phyloP scores from a whole-genome alignment of 371 early-diverging fungal genomes.

The Zychaea mexicana region DNA sequence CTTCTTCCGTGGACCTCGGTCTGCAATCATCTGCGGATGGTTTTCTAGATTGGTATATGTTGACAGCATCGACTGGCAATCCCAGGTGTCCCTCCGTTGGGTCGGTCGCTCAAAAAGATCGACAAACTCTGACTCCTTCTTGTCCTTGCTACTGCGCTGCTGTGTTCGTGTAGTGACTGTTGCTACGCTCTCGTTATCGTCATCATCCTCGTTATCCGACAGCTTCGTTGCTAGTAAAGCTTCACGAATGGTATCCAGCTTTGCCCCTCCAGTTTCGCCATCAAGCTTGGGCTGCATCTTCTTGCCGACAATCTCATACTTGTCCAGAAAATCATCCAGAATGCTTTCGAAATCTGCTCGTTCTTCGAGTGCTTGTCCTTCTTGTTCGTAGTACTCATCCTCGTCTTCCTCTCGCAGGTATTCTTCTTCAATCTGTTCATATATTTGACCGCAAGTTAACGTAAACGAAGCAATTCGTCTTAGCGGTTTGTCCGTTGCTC shows the following conservation, averaged over 20 bases:
- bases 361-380: slow-evolving; percentile 36
- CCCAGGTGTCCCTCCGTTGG: slow-evolving; percentile 71
- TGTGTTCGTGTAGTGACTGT: slow-evolving; percentile 26
- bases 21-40: slow-evolving; percentile 73
- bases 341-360: slow-evolving; percentile 73
- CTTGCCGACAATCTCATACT: slow-evolving; percentile 79
- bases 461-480: too few species aligned
- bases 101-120: slow-evolving; percentile 21
- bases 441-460: too few species aligned
- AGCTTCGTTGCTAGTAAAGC: slow-evolving; percentile 52
- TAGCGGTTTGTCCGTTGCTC: not conserved
- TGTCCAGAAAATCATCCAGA: slow-evolving; percentile 88
- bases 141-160: too few species aligned
- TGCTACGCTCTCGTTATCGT: slow-evolving; percentile 7
- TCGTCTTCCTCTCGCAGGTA: slow-evolving; percentile 79
- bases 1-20: slow-evolving; percentile 46
- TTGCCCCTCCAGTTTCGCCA: slow-evolving; percentile 62
- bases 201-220: slow-evolving; percentile 36
- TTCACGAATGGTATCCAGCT: slow-evolving; percentile 72
- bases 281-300: slow-evolving; percentile 69
- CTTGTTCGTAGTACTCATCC: slow-evolving; percentile 49
- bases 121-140: slow-evolving; percentile 10
- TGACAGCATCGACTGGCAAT: slow-evolving; percentile 78
- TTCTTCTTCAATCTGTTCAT: slow-evolving; percentile 71
- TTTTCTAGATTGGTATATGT: slow-evolving; percentile 88